These are phyloP conservation scores for Somion occarium DNA, from an alignment of 1,284 basidiomycete species.

Conservation along the genomic window DNA sequence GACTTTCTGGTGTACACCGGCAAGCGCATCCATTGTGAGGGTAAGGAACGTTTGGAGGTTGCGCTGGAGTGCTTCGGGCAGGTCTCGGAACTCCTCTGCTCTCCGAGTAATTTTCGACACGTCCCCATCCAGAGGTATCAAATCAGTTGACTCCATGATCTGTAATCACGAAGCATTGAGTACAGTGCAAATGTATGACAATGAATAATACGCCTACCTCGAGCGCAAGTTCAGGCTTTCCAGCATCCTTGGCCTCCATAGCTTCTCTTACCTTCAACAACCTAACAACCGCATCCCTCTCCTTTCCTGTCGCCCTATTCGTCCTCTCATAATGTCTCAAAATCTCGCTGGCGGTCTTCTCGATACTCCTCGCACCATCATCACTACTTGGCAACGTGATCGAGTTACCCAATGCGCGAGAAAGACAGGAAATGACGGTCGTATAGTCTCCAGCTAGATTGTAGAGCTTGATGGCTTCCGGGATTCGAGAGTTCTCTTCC, in stretches of 20 bases:
- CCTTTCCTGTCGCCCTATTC: constrained; percentile 69
- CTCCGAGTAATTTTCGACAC: constrained; percentile 81
- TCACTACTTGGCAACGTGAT: constrained; percentile 63
- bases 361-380: constrained; percentile 68
- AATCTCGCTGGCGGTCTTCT: constrained; percentile 79
- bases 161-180: constrained; percentile 24
- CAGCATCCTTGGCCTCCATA: constrained; percentile 70
- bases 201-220: constrained; percentile 49
- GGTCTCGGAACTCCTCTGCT: constrained; percentile 86
- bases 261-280: constrained; percentile 83
- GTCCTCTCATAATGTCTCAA: constrained; percentile 84
- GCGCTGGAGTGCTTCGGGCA: constrained; percentile 83
- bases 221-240: constrained; percentile 74
- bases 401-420: constrained; percentile 85
- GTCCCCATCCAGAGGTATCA: constrained; percentile 87
- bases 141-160: constrained; percentile 86
- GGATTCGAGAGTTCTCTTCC: constrained; percentile 74
- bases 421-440: constrained; percentile 86
- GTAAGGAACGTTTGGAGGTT: constrained; percentile 89
- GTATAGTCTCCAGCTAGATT: constrained; percentile 92
- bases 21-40: constrained; percentile 92
- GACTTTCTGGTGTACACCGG: constrained; percentile 70
- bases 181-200: not conserved
- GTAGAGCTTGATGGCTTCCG: constrained; percentile 93
- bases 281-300: constrained; percentile 74